Conservation (phyloP, 495 filamentous ascomycete species). For the Xylaria longipes region DNA sequence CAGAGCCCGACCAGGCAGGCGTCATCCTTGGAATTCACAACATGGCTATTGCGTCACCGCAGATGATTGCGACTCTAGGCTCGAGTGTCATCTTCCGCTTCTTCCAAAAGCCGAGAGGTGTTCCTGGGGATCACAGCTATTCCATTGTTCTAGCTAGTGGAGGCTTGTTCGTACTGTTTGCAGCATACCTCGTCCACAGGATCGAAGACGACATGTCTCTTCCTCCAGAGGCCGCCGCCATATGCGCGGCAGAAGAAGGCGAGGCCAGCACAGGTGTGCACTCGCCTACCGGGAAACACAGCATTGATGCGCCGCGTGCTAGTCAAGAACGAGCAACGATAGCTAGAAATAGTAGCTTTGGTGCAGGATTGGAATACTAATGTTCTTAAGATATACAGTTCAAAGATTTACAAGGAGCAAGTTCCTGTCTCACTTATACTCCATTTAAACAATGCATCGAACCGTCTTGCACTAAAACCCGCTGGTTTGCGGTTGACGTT, state of each 20-base stretch:
- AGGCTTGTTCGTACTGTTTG: constrained; percentile 75
- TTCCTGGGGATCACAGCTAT: constrained; percentile 82
- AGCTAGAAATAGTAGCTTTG: constrained; percentile 54
- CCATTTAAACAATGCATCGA: neutral
- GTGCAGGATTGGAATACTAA: constrained; percentile 53
- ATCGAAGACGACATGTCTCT: constrained; percentile 51
- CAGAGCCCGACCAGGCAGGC: constrained; percentile 75
- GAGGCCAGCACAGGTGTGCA: constrained; percentile 38
- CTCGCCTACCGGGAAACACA: constrained; percentile 41
- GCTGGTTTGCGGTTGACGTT: neutral
- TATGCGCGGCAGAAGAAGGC: constrained; percentile 50
- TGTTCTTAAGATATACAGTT: neutral
- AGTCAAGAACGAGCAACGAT: constrained; percentile 52
- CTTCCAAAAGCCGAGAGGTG: constrained; percentile 82
- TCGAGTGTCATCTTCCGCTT: constrained; percentile 80
- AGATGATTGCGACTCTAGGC: constrained; percentile 83
- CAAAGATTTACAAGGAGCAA: neutral
- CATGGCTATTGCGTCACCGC: constrained; percentile 85
- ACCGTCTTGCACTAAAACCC: neutral
- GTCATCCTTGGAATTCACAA: constrained; percentile 92
- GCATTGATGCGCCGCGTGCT: constrained; percentile 41
- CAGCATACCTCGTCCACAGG: constrained; percentile 69
- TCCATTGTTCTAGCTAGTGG: constrained; percentile 84
- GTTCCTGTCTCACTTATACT: neutral
- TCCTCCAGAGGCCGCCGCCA: constrained; percentile 36